phyloP scores from a whole-genome alignment of 2,329 filamentous ascomycete genomes.

The Sarocladium kiliense region DNA sequence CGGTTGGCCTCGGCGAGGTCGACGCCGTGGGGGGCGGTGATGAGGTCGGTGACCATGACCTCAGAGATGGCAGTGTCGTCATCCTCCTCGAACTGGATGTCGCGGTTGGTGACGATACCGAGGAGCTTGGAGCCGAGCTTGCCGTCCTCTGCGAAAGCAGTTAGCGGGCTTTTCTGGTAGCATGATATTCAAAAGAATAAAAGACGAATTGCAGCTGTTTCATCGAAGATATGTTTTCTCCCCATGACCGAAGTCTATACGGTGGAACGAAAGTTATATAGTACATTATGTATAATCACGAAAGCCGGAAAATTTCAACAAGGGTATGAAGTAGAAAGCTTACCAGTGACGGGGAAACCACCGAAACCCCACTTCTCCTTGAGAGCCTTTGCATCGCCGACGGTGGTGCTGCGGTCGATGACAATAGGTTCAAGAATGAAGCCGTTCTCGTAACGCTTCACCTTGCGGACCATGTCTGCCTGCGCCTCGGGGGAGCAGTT shows the following conservation, averaged over 20 bases:
- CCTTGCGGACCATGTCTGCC: slow-evolving; percentile 98
- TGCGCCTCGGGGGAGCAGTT: slow-evolving; percentile 98
- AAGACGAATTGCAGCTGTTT: slow-evolving; percentile 14
- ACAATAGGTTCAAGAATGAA: slow-evolving; percentile 97
- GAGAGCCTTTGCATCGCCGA: slow-evolving; percentile 83
- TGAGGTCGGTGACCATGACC: slow-evolving; percentile 93
- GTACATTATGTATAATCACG: slow-evolving; percentile 71
- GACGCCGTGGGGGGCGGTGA: slow-evolving; percentile 81
- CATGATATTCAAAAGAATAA: slow-evolving; percentile 10
- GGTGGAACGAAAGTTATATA: slow-evolving; percentile 99
- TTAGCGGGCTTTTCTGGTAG: slow-evolving; percentile 28
- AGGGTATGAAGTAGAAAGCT: slow-evolving; percentile 36
- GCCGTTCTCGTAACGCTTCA: slow-evolving; percentile 98
- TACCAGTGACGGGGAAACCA: slow-evolving; percentile 97
- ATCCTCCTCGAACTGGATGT: slow-evolving; percentile 92
- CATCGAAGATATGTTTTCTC: slow-evolving; percentile 36
- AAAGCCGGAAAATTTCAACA: slow-evolving; percentile 11
- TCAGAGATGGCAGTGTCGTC: slow-evolving; percentile 67
- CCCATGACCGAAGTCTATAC: slow-evolving; percentile 85
- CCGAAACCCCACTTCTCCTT: slow-evolving; percentile 99
- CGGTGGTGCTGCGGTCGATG: slow-evolving; percentile 79
- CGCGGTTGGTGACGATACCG: slow-evolving; percentile 95
- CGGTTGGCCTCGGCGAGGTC: slow-evolving; percentile 84
- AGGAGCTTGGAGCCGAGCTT: slow-evolving; percentile 92
- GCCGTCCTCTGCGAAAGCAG: slow-evolving; percentile 64